Percentiles rank a stretch among this genome's conserved stretches.
phyloP scores from a whole-genome alignment of 805 yeast genomes.

The Candida rishiriensis region DNA sequence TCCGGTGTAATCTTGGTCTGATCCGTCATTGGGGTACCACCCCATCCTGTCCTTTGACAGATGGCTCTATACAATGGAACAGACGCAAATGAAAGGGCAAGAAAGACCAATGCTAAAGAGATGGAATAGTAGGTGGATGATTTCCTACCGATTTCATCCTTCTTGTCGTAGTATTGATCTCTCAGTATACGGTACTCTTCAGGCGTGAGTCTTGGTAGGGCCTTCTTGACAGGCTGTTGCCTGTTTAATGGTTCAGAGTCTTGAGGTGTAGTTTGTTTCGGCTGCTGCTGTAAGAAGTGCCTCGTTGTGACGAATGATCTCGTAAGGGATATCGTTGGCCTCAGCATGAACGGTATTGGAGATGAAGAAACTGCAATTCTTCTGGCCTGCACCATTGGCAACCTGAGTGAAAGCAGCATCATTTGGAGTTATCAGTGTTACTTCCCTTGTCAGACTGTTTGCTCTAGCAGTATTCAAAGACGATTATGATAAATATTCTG shows the following conservation, averaged over 20 bases:
- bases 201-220: constrained; percentile 28
- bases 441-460: too few relatives aligned
- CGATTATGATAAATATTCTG: too few relatives aligned
- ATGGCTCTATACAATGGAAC: constrained; percentile 90
- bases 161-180: constrained; percentile 21
- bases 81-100: constrained; percentile 81
- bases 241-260: too few relatives aligned
- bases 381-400: too few relatives aligned
- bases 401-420: too few relatives aligned
- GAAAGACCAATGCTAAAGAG: constrained; percentile 63
- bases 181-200: constrained; percentile 28
- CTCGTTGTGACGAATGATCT: too few relatives aligned
- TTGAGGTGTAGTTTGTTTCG: not conserved
- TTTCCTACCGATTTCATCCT: constrained; percentile 34
- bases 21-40: constrained; percentile 93
- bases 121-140: constrained; percentile 63
- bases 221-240: constrained; percentile 5
- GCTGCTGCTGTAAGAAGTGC: not conserved
- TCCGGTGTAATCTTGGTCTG: constrained; percentile 75
- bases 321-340: too few relatives aligned
- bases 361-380: too few relatives aligned
- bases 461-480: too few relatives aligned
- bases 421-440: too few relatives aligned
- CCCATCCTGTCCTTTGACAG: constrained; percentile 94
- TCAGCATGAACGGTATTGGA: too few relatives aligned